These are phyloP conservation scores for Strobilomyces dryophilus DNA, from an alignment of 768 basidiomycete species.

Conservation along the genomic window DNA sequence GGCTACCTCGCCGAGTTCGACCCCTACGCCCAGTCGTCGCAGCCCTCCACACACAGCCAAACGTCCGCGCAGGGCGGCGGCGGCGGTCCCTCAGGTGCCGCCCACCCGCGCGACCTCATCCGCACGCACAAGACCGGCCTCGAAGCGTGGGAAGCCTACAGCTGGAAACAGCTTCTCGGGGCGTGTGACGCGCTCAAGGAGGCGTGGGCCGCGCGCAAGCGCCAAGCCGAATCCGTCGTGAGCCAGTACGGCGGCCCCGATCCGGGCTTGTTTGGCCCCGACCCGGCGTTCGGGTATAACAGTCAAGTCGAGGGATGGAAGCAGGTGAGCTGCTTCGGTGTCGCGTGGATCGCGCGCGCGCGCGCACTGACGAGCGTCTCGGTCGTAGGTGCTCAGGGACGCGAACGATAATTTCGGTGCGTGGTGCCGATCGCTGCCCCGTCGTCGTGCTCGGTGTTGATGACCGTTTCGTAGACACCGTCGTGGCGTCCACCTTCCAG, in stretches of 20 bases:
- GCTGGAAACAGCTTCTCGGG: slow-evolving; percentile 68
- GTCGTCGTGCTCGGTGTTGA: background rate
- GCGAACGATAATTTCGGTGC: slow-evolving; percentile 50
- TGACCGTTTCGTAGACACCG: slow-evolving; percentile 30
- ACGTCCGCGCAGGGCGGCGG: background rate
- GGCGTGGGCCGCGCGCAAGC: slow-evolving; percentile 60
- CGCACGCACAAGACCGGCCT: slow-evolving; percentile 61
- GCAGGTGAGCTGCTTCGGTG: slow-evolving; percentile 35
- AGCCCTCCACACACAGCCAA: background rate
- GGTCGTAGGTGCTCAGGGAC: slow-evolving; percentile 49
- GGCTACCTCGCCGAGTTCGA: slow-evolving; percentile 38
- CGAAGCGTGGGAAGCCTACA: slow-evolving; percentile 64
- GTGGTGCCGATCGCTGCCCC: slow-evolving; percentile 12
- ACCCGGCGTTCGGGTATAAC: slow-evolving; percentile 41
- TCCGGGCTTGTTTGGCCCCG: slow-evolving; percentile 21
- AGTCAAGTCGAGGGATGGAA: slow-evolving; percentile 55
- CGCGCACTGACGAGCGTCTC: background rate
- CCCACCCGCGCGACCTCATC: slow-evolving; percentile 69
- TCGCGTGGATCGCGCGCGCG: too few species aligned
- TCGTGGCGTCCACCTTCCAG: slow-evolving; percentile 70
- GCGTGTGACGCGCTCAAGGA: slow-evolving; percentile 61
- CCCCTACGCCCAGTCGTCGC: slow-evolving; percentile 29
- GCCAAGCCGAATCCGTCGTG: slow-evolving; percentile 48
- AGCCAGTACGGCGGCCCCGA: slow-evolving; percentile 41
- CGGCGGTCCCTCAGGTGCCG: slow-evolving; percentile 27